Evolutionary conservation across 305 asterid genomes (phyloP).

Genomic region (Nicotiana rustica): DNA sequence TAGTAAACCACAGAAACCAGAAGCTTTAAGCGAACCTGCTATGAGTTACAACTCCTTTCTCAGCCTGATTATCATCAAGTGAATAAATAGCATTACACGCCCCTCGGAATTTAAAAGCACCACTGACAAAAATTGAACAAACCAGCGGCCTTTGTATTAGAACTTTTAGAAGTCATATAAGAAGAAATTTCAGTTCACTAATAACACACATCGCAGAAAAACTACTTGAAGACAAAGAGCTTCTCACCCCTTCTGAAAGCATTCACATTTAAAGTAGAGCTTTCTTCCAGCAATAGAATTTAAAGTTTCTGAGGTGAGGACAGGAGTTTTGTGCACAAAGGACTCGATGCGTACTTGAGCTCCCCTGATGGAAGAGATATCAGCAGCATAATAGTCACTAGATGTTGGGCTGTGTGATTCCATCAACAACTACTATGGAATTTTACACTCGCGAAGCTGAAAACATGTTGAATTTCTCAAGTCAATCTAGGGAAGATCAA

Average conservation of each 20-base stretch:
- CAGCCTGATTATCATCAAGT: slow-evolving; percentile 78
- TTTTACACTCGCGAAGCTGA: not conserved
- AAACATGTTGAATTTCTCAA: slow-evolving; percentile 9
- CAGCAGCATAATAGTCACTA: slow-evolving; percentile 71
- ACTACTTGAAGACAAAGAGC: not conserved
- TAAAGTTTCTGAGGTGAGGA: slow-evolving; percentile 73
- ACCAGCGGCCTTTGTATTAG: slow-evolving; percentile 24
- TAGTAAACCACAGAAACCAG: slow-evolving; percentile 31
- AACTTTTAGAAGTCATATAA: not conserved
- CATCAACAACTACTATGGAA: slow-evolving; percentile 44
- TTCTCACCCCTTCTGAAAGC: slow-evolving; percentile 94
- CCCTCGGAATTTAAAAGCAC: slow-evolving; percentile 94
- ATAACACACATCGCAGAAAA: not conserved
- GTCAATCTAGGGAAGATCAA: not conserved
- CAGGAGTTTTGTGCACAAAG: slow-evolving; percentile 71
- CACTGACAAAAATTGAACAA: slow-evolving; percentile 50
- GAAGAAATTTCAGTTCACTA: not conserved
- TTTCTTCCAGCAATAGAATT: slow-evolving; percentile 73
- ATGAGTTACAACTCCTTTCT: slow-evolving; percentile 87
- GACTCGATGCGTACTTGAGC: slow-evolving; percentile 70
- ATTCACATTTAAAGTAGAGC: slow-evolving; percentile 85
- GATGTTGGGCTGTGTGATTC: slow-evolving; percentile 52
- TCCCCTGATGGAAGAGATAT: slow-evolving; percentile 70
- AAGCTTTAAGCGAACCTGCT: slow-evolving; percentile 67
- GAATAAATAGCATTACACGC: slow-evolving; percentile 95